These are phyloP conservation scores for Penicillium silybi DNA, from an alignment of 495 filamentous ascomycete genomes.

Conservation along the genomic window DNA sequence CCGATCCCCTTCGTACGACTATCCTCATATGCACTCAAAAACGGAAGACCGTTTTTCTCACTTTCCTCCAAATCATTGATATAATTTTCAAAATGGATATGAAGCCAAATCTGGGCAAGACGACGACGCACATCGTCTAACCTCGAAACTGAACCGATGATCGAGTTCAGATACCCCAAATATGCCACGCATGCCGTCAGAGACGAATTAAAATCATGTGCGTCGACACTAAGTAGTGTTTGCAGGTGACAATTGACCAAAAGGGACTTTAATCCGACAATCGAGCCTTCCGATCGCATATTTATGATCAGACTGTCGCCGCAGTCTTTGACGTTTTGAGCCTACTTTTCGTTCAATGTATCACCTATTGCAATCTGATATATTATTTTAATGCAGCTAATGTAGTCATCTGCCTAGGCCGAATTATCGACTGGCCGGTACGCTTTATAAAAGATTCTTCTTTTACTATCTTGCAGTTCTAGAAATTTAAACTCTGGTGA, in stretches of 20 bases:
- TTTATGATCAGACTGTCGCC: background rate
- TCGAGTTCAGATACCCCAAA: constrained; percentile 1
- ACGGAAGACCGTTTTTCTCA: constrained; percentile 1
- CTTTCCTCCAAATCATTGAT: constrained; percentile 2
- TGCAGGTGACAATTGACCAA: constrained; percentile 5
- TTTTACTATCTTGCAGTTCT: constrained; percentile 1
- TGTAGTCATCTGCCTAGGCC: background rate
- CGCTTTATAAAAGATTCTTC: background rate
- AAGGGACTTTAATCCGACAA: constrained; percentile 1
- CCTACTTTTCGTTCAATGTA: constrained; percentile 3
- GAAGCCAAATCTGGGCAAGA: constrained; percentile 3
- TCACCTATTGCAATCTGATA: constrained; percentile 5
- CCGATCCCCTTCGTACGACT: too few relatives aligned
- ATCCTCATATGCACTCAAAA: too few relatives aligned
- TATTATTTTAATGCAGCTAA: constrained; percentile 4
- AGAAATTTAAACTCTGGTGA: constrained; percentile 1
- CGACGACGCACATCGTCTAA: constrained; percentile 1
- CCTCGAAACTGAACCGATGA: constrained; percentile 2
- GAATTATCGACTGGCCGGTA: background rate
- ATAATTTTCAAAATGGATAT: constrained; percentile 8
- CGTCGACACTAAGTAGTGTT: constrained; percentile 2
- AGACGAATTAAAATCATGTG: background rate
- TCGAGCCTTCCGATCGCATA: background rate
- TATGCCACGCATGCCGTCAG: constrained; percentile 3
- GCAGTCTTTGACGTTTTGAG: constrained; percentile 3